Conservation (phyloP, 1,139 yeast genomes). For the Starmera stellimalicola region DNA sequence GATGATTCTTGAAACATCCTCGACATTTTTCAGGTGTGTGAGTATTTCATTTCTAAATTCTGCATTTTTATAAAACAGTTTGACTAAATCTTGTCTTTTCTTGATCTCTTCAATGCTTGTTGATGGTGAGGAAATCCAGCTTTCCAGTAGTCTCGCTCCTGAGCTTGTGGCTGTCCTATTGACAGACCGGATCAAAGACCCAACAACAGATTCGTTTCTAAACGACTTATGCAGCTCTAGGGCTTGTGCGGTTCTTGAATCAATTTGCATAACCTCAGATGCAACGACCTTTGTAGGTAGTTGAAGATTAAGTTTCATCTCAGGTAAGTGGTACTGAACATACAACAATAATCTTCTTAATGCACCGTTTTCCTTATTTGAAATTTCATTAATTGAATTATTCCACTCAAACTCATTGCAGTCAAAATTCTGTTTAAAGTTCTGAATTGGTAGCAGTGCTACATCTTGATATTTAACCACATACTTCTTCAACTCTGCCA, state of each 20-base stretch:
- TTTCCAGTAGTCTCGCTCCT: slow-evolving; percentile 67
- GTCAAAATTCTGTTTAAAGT: slow-evolving; percentile 24
- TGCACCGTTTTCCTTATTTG: slow-evolving; percentile 41
- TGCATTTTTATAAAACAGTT: slow-evolving; percentile 35
- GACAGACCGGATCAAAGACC: slow-evolving; percentile 62
- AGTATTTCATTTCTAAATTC: slow-evolving; percentile 27
- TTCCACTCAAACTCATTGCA: slow-evolving; percentile 12
- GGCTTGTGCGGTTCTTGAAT: slow-evolving; percentile 73
- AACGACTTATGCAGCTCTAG: slow-evolving; percentile 58
- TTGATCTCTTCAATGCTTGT: slow-evolving; percentile 46
- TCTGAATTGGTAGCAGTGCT: slow-evolving; percentile 24
- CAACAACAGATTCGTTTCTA: slow-evolving; percentile 49
- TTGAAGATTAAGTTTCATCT: slow-evolving; percentile 36
- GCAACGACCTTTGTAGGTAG: slow-evolving; percentile 43
- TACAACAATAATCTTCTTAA: slow-evolving; percentile 47
- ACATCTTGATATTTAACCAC: slow-evolving; percentile 45
- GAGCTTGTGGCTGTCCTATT: slow-evolving; percentile 70
- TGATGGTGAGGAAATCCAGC: slow-evolving; percentile 81
- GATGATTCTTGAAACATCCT: slow-evolving; percentile 45
- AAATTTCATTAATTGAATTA: slow-evolving; percentile 19
- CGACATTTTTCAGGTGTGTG: slow-evolving; percentile 27
- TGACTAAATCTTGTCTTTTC: slow-evolving; percentile 55
- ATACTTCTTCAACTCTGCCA: slow-evolving; percentile 52
- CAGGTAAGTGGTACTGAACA: slow-evolving; percentile 49
- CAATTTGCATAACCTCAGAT: slow-evolving; percentile 60